These are phyloP conservation scores for Shiraia sp. DNA, from an alignment of 2,329 filamentous ascomycete species.

Conservation along the genomic window DNA sequence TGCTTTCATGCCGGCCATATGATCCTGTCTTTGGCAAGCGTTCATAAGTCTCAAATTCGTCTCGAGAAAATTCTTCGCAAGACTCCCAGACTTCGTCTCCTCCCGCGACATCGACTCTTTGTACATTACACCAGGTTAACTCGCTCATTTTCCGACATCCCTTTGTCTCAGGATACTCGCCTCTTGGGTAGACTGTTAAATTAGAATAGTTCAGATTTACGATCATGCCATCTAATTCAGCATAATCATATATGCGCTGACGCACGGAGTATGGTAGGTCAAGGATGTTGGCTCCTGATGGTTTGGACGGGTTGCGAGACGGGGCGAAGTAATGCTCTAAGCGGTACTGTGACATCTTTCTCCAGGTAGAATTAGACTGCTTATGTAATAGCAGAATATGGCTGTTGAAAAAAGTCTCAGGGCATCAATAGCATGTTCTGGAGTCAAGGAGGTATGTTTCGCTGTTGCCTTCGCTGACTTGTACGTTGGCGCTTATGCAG, in stretches of 20 bases:
- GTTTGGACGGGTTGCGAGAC: neutral
- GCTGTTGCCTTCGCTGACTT: too few species aligned
- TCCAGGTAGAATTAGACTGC: too few species aligned
- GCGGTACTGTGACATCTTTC: conserved; percentile 2
- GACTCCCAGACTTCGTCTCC: conserved; percentile 1
- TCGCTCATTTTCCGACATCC: neutral
- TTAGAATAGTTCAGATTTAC: conserved; percentile 5
- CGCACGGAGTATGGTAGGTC: conserved; percentile 3
- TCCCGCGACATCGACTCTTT: neutral
- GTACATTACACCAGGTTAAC: neutral
- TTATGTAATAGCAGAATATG: too few species aligned
- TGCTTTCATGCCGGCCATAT: conserved; percentile 1
- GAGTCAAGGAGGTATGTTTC: too few species aligned
- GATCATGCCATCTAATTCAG: neutral
- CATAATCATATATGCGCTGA: conserved; percentile 1
- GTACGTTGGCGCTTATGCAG: too few species aligned
- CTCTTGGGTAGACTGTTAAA: conserved; percentile 1
- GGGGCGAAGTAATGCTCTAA: conserved; percentile 3
- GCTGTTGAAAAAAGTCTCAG: too few species aligned
- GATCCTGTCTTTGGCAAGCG: neutral
- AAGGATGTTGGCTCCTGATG: conserved; percentile 2
- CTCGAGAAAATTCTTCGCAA: neutral
- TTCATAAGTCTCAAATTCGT: neutral
- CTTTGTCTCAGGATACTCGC: conserved; percentile 1
- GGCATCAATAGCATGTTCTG: too few species aligned